Evolutionary conservation across 2,329 filamentous ascomycete species (phyloP).

Genomic region (Fusarium lyarnte): DNA sequence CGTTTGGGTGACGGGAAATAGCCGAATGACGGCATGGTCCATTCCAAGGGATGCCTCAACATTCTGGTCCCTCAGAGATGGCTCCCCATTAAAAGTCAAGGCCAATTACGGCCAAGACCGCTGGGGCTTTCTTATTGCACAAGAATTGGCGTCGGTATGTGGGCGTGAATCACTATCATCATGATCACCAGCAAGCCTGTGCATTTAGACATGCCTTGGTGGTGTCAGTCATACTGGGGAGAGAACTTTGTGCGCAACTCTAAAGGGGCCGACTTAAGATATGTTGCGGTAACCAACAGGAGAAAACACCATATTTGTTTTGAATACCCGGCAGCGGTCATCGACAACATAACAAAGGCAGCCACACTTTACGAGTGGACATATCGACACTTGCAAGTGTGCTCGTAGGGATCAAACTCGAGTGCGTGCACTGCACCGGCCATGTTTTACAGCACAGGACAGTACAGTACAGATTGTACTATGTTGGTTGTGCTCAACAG

Average conservation of each 20-base stretch:
- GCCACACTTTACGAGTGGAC: neutral
- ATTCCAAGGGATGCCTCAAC: constrained; percentile 19
- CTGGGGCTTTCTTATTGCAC: neutral
- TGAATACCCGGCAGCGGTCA: neutral
- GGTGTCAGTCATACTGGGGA: neutral
- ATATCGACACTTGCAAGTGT: neutral
- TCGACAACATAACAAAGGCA: neutral
- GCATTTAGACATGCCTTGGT: neutral
- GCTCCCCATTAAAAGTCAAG: neutral
- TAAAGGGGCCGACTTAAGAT: neutral
- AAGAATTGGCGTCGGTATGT: neutral
- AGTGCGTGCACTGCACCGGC: neutral
- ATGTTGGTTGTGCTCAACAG: neutral
- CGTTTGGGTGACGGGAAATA: neutral
- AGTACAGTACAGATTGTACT: neutral
- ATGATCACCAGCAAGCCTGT: neutral
- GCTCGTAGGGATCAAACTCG: neutral
- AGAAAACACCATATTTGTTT: neutral
- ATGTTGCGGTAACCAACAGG: neutral
- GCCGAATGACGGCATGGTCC: constrained; percentile 18
- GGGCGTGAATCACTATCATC: constrained; percentile 6
- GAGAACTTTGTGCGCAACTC: neutral
- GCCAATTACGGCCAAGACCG: neutral
- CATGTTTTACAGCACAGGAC: neutral
- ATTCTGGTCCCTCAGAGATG: neutral